A percentile compares a stretch with the other conserved stretches of the same genome.
Evolutionary conservation across 2,329 filamentous ascomycete genomes (phyloP).

Genomic region (Knoxdaviesia capensis): DNA sequence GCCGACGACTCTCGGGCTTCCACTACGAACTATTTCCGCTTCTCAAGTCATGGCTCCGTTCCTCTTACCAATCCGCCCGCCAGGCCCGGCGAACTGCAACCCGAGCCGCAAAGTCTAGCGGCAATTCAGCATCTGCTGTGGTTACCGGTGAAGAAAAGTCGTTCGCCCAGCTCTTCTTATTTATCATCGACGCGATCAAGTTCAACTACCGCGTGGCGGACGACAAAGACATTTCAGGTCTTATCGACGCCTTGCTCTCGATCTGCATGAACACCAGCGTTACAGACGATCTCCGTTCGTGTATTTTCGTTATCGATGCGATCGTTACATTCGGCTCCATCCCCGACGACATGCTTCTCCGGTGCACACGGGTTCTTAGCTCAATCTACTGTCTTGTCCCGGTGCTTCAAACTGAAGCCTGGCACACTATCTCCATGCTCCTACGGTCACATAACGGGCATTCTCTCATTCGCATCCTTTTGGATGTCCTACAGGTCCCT

Average conservation of each 20-base stretch:
- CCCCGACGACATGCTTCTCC: conserved; percentile 38
- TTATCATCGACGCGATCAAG: conserved; percentile 48
- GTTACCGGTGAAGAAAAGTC: conserved; percentile 33
- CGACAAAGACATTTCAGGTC: conserved; percentile 35
- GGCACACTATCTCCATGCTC: conserved; percentile 50
- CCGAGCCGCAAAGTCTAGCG: conserved; percentile 11
- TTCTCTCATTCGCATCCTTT: conserved; percentile 41
- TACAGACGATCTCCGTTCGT: conserved; percentile 43
- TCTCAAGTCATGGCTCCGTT: conserved; percentile 37
- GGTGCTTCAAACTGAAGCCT: conserved; percentile 39
- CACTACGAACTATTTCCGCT: conserved; percentile 46
- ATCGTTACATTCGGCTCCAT: conserved; percentile 55
- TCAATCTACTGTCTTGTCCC: conserved; percentile 49
- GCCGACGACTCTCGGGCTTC: conserved; percentile 43
- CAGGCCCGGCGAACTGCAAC: conserved; percentile 27
- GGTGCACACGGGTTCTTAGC: conserved; percentile 50
- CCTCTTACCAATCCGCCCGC: conserved; percentile 31
- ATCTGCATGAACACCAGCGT: conserved; percentile 50
- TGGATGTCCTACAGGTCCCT: conserved; percentile 37
- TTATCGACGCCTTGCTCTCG: conserved; percentile 41
- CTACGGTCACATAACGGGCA: conserved; percentile 57
- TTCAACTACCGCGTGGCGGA: conserved; percentile 53
- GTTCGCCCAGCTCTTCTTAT: conserved; percentile 42
- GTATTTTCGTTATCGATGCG: conserved; percentile 47
- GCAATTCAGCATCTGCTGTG: conserved; percentile 1